Conservation (phyloP, 164 flowering plant genomes). For the Macadamia tetraphylla region DNA sequence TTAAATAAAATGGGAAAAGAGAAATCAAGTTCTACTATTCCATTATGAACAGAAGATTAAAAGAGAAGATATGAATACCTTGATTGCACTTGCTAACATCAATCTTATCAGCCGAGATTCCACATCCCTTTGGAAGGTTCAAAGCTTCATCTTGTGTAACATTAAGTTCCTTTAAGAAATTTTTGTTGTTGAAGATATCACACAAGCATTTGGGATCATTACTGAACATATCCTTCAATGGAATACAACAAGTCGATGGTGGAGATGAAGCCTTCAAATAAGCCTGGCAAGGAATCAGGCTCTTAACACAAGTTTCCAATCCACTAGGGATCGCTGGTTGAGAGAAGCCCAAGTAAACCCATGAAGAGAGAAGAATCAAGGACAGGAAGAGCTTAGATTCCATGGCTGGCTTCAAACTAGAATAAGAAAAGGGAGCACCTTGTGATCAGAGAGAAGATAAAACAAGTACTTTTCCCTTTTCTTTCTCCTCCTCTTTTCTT, state of each 20-base stretch:
- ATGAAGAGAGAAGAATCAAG: constrained; percentile 8
- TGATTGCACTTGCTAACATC: constrained; percentile 37
- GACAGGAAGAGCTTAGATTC: constrained; percentile 7
- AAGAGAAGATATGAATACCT: background rate
- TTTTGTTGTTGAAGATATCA: constrained; percentile 24
- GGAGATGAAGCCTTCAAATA: constrained; percentile 29
- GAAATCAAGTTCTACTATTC: too few species aligned
- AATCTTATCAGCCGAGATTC: constrained; percentile 20
- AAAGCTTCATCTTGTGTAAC: constrained; percentile 29
- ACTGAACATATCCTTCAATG: constrained; percentile 28
- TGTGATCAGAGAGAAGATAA: too few species aligned
- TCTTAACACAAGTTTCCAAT: constrained; percentile 37
- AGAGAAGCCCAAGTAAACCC: constrained; percentile 7
- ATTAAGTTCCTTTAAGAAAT: constrained; percentile 25
- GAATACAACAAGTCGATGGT: constrained; percentile 35
- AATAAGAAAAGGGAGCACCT: too few species aligned
- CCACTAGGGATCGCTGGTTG: too few species aligned
- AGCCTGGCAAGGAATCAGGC: constrained; percentile 41
- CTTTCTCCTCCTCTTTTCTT: too few species aligned
- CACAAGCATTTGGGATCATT: constrained; percentile 36
- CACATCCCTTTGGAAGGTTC: constrained; percentile 39
- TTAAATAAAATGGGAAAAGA: too few species aligned
- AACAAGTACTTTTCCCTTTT: too few species aligned
- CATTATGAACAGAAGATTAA: too few species aligned
- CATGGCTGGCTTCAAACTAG: too few species aligned